These are phyloP conservation scores for Penicillium bovifimosum DNA, from an alignment of 495 filamentous ascomycete genomes.

Conservation along the genomic window DNA sequence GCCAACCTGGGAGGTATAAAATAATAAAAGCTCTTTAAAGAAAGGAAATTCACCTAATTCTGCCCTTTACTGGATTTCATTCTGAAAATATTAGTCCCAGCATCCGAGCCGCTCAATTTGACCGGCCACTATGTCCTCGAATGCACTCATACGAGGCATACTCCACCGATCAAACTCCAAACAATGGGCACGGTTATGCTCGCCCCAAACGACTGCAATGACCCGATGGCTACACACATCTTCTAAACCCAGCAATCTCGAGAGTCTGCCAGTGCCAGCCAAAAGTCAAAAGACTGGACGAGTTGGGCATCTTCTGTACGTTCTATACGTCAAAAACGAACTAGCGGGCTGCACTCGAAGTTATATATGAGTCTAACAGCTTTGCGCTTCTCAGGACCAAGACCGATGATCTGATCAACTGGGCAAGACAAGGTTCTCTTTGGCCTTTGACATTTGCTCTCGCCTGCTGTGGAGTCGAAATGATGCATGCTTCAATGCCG, in stretches of 20 bases:
- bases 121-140: background rate
- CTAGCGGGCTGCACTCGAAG: too few relatives aligned
- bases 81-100: too few relatives aligned
- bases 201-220: background rate
- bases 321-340: too few relatives aligned
- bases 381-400: constrained; percentile 53
- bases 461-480: constrained; percentile 88
- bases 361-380: too few relatives aligned
- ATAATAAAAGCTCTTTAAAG: background rate
- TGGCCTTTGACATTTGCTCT: constrained; percentile 95
- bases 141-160: background rate
- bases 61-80: too few relatives aligned
- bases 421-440: constrained; percentile 81
- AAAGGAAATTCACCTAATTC: too few relatives aligned
- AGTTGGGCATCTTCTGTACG: constrained; percentile 9
- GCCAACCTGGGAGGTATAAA: background rate
- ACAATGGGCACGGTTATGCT: background rate
- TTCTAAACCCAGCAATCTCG: background rate
- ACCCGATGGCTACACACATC: background rate
- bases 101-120: background rate
- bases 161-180: background rate
- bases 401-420: constrained; percentile 77
- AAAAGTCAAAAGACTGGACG: constrained; percentile 5
- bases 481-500: constrained; percentile 93
- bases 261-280: background rate